phyloP scores from a whole-genome alignment of 2,329 filamentous ascomycete genomes.

The Cephalotrichum gorgonifer region DNA sequence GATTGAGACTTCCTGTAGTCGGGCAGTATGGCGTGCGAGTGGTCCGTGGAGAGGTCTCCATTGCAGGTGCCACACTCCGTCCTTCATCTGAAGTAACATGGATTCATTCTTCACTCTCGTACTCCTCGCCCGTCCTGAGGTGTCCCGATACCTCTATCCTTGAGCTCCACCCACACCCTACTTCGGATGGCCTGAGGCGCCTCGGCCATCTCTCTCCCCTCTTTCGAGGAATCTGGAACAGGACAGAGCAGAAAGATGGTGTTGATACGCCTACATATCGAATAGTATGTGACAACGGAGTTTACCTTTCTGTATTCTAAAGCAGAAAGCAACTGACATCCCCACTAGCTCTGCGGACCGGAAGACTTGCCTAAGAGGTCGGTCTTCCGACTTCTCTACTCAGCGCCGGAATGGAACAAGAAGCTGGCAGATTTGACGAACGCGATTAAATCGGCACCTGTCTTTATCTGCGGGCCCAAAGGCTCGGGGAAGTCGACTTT shows the following conservation, averaged over 20 bases:
- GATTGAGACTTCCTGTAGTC: conserved; percentile 27
- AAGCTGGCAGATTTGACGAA: conserved; percentile 29
- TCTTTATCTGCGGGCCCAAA: conserved; percentile 58
- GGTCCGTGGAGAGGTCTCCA: conserved; percentile 47
- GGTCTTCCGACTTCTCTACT: conserved; percentile 42
- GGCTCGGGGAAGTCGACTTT: conserved; percentile 71
- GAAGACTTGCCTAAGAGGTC: conserved; percentile 39
- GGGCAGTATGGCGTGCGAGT: conserved; percentile 61
- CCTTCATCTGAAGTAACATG: conserved; percentile 36
- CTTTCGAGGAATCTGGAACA: conserved; percentile 58
- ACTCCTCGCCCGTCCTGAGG: conserved; percentile 58
- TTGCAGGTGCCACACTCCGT: conserved; percentile 54
- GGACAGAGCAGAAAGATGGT: conserved; percentile 16
- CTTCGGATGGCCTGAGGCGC: conserved; percentile 34
- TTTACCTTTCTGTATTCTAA: background rate
- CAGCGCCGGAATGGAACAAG: conserved; percentile 51
- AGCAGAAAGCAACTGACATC: conserved; percentile 12
- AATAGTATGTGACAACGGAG: conserved; percentile 28
- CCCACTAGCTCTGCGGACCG: conserved; percentile 39
- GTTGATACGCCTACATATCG: conserved; percentile 29
- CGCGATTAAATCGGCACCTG: conserved; percentile 21
- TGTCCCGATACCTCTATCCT: conserved; percentile 38
- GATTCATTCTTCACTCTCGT: conserved; percentile 57
- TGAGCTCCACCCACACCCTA: conserved; percentile 45
- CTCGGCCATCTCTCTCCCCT: conserved; percentile 54